Conservation (phyloP, 2,329 filamentous ascomycete species). For the Apiospora arundinis region DNA sequence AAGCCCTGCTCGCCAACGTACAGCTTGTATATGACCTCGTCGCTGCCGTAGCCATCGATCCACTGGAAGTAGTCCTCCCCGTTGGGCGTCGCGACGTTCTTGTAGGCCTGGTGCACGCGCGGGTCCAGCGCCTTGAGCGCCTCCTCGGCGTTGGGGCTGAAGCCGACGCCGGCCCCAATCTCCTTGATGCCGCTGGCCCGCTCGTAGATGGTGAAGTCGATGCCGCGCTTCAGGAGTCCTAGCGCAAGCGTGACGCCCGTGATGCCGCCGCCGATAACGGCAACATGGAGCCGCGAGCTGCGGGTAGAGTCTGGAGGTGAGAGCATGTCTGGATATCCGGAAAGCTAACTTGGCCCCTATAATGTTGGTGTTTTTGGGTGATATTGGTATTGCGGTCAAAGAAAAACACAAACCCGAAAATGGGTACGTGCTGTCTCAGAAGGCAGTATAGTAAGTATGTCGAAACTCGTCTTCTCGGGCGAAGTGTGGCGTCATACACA, state of each 20-base stretch:
- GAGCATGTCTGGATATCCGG: conserved; percentile 20
- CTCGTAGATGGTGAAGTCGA: conserved; percentile 55
- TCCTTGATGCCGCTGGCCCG: conserved; percentile 49
- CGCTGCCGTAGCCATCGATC: conserved; percentile 43
- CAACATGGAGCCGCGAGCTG: conserved; percentile 40
- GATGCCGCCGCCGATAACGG: conserved; percentile 59
- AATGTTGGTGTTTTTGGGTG: background rate
- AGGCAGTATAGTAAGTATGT: background rate
- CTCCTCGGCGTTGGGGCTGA: conserved; percentile 57
- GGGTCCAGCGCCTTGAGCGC: conserved; percentile 50
- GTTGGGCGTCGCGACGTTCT: conserved; percentile 41
- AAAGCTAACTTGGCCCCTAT: too few species aligned
- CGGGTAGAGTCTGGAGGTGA: conserved; percentile 16
- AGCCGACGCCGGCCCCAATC: conserved; percentile 58
- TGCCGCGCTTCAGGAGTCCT: conserved; percentile 49
- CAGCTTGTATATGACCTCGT: conserved; percentile 43
- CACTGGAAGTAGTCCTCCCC: conserved; percentile 51
- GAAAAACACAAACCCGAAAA: background rate
- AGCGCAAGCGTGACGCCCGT: conserved; percentile 56
- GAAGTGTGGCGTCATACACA: background rate
- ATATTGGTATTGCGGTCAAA: background rate
- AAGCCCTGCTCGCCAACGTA: conserved; percentile 49
- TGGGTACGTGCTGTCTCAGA: background rate
- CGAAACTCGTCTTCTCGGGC: background rate
- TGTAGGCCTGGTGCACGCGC: conserved; percentile 45